These are phyloP conservation scores for Phialophora chinensis DNA, from an alignment of 2,329 filamentous ascomycete species.

Conservation along the genomic window DNA sequence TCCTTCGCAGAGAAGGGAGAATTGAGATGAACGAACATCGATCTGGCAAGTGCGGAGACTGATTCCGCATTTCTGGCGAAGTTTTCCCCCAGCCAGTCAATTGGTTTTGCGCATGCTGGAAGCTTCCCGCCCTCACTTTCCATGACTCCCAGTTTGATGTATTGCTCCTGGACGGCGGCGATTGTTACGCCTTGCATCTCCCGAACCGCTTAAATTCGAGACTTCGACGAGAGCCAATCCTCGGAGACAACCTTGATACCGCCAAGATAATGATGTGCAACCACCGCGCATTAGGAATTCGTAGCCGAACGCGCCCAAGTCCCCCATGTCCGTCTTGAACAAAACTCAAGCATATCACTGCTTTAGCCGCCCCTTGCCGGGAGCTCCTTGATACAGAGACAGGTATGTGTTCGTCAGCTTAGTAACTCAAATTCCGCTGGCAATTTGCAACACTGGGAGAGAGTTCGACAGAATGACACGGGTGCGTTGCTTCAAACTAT, in stretches of 20 bases:
- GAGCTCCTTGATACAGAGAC: too few species aligned
- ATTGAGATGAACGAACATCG: neutral
- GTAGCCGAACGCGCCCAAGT: slow-evolving; percentile 8
- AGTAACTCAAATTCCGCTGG: neutral
- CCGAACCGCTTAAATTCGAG: too few species aligned
- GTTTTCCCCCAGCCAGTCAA: neutral
- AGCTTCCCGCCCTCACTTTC: neutral
- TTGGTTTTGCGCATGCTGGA: neutral
- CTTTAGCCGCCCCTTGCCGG: neutral
- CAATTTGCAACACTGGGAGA: neutral
- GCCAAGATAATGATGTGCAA: neutral
- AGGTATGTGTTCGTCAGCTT: neutral
- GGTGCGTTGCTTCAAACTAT: neutral
- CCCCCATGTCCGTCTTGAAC: neutral
- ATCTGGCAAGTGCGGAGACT: neutral
- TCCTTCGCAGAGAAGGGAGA: neutral
- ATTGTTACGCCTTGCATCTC: too few species aligned
- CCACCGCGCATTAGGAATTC: slow-evolving; percentile 8
- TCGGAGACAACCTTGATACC: neutral
- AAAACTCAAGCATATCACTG: neutral
- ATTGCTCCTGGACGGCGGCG: neutral
- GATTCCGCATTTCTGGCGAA: slow-evolving; percentile 7
- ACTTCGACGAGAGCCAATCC: too few species aligned
- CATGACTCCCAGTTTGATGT: neutral
- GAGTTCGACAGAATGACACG: neutral